A percentile compares a stretch with the other conserved stretches of the same genome.
Evolutionary conservation across 345 rosid genomes (phyloP).

Genomic region (Aquilaria sinensis): DNA sequence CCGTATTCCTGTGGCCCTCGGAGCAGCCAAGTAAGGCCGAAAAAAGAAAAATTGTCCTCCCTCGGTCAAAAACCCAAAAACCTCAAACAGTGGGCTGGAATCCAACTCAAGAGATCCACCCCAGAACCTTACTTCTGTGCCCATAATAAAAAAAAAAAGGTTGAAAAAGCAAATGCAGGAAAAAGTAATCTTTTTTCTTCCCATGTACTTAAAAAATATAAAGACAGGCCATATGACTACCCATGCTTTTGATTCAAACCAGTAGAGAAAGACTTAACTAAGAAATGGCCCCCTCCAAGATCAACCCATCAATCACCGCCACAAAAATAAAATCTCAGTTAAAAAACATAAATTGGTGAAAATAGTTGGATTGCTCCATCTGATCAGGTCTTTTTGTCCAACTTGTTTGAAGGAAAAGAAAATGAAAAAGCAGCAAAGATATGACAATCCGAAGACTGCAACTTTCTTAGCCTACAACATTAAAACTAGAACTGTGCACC

Average conservation of each 20-base stretch:
- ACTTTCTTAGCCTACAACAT: conserved; percentile 23
- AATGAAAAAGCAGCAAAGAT: conserved; percentile 16
- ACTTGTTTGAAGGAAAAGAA: conserved; percentile 3
- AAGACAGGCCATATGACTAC: conserved; percentile 35
- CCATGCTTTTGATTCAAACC: conserved; percentile 34
- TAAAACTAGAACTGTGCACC: conserved; percentile 23
- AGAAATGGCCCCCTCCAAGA: conserved; percentile 16
- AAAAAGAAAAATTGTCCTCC: too few relatives aligned
- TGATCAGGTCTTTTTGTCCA: conserved; percentile 12
- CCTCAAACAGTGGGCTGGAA: too few relatives aligned
- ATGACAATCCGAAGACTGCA: conserved; percentile 28
- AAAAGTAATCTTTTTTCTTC: background rate
- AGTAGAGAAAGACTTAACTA: conserved; percentile 14
- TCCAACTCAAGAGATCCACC: too few relatives aligned
- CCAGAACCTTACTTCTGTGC: too few relatives aligned
- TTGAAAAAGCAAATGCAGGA: background rate
- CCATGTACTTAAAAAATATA: too few relatives aligned
- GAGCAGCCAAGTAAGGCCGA: too few relatives aligned
- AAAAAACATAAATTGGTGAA: background rate
- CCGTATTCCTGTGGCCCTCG: too few relatives aligned
- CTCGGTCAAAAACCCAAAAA: too few relatives aligned
- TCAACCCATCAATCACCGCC: conserved; percentile 22
- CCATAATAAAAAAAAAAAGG: background rate
- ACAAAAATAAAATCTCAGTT: conserved; percentile 12
- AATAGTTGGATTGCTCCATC: conserved; percentile 12